phyloP scores from a whole-genome alignment of 1,139 yeast genomes.

The Eremothecium coryli region DNA sequence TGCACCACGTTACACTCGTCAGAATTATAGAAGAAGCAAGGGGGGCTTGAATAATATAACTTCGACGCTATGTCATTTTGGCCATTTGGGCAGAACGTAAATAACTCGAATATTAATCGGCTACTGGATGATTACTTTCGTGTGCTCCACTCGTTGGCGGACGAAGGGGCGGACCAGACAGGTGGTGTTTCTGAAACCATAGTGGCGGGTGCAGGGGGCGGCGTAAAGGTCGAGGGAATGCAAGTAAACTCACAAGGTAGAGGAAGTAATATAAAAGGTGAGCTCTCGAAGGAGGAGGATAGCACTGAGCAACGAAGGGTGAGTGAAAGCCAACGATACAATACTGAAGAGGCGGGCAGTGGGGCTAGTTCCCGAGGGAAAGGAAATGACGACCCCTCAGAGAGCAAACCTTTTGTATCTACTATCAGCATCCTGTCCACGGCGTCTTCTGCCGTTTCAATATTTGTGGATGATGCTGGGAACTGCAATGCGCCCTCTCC shows the following conservation, averaged over 20 bases:
- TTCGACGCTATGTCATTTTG: conserved; percentile 45
- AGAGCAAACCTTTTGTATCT: conserved; percentile 3
- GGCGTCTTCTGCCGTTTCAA: conserved; percentile 9
- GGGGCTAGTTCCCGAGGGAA: background rate
- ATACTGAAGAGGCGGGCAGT: background rate
- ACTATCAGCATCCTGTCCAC: conserved; percentile 1
- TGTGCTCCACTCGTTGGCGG: conserved; percentile 23
- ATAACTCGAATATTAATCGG: conserved; percentile 31
- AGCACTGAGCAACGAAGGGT: too few relatives aligned
- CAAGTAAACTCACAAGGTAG: background rate
- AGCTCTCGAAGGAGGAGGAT: background rate
- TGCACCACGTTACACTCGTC: too few relatives aligned
- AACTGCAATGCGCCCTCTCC: conserved; percentile 11
- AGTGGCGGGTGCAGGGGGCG: conserved; percentile 1
- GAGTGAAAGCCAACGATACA: too few relatives aligned
- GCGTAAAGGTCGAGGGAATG: conserved; percentile 1
- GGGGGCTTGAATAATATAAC: too few relatives aligned
- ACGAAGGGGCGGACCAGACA: conserved; percentile 10
- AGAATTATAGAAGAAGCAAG: too few relatives aligned
- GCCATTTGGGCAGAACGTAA: conserved; percentile 39
- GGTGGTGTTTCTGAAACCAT: conserved; percentile 23
- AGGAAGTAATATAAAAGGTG: background rate
- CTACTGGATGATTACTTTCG: conserved; percentile 32
- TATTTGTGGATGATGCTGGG: conserved; percentile 11
- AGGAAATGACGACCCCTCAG: background rate